These are phyloP conservation scores for Raffaelea ambrosiae DNA, from an alignment of 2,329 filamentous ascomycete genomes.

Conservation along the genomic window DNA sequence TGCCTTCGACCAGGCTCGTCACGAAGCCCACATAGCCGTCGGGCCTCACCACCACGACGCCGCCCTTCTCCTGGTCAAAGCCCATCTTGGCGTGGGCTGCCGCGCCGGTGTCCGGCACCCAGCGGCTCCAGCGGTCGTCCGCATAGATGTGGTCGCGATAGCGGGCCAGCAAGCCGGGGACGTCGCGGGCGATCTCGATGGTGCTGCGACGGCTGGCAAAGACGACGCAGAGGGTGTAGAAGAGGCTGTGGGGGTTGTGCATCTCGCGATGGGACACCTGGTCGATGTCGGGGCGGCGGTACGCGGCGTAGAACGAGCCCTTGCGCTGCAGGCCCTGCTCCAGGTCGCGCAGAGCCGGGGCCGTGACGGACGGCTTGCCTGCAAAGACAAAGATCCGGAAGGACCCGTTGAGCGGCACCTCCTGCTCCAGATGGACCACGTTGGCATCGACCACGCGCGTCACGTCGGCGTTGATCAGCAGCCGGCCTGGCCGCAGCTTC, in stretches of 20 bases:
- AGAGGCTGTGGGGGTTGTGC: conserved; percentile 75
- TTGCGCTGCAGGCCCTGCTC: conserved; percentile 54
- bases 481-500: conserved; percentile 63
- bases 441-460: conserved; percentile 85
- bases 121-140: conserved; percentile 68
- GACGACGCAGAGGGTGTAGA: conserved; percentile 72
- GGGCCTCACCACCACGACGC: conserved; percentile 74
- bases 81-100: conserved; percentile 85
- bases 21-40: conserved; percentile 82
- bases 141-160: conserved; percentile 81
- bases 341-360: conserved; percentile 61
- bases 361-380: conserved; percentile 54
- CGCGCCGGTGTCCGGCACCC: conserved; percentile 60
- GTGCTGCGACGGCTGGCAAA: conserved; percentile 58
- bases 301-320: conserved; percentile 63
- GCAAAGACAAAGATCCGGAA: conserved; percentile 83
- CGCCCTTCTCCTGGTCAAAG: conserved; percentile 62
- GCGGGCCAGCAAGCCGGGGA: conserved; percentile 61
- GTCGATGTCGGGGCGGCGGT: conserved; percentile 52
- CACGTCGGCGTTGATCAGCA: conserved; percentile 71
- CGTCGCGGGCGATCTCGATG: conserved; percentile 64
- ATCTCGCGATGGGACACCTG: conserved; percentile 66
- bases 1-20: conserved; percentile 64
- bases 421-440: conserved; percentile 82
- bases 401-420: conserved; percentile 78